phyloP scores from a whole-genome alignment of 2,329 filamentous ascomycete species.

The Fusarium oxysporum region DNA sequence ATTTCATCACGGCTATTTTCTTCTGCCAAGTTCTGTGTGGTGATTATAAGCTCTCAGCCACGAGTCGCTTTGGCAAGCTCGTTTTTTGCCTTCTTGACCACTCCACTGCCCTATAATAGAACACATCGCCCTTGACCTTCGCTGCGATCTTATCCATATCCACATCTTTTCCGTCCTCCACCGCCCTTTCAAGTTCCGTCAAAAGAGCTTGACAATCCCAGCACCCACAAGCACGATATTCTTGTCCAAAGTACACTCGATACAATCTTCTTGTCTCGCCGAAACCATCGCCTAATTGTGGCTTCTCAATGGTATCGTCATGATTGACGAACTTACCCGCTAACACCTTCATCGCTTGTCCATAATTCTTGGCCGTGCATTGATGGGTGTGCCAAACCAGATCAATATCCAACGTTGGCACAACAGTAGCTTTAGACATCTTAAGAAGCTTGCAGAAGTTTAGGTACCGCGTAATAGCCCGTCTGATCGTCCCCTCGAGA shows the following conservation, averaged over 20 bases:
- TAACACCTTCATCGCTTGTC: constrained; percentile 18
- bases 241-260: constrained; percentile 48
- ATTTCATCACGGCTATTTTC: too few relatives aligned
- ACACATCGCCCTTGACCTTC: constrained; percentile 19
- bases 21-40: too few relatives aligned
- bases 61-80: background rate
- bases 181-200: constrained; percentile 35
- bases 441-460: constrained; percentile 52
- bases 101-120: constrained; percentile 33
- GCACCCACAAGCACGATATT: constrained; percentile 52
- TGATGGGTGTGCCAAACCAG: constrained; percentile 59
- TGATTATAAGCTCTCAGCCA: too few relatives aligned
- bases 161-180: background rate
- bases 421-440: constrained; percentile 43
- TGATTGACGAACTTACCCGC: constrained; percentile 51
- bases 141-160: constrained; percentile 19
- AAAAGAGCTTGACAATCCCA: constrained; percentile 53
- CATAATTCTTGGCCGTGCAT: constrained; percentile 48
- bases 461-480: constrained; percentile 53
- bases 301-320: constrained; percentile 52
- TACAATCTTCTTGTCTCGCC: constrained; percentile 47
- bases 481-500: constrained; percentile 48
- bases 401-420: constrained; percentile 58
- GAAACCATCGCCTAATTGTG: constrained; percentile 44
- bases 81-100: constrained; percentile 5